These are phyloP conservation scores for Xylaria sp. DNA, from an alignment of 2,329 filamentous ascomycete species.

Conservation along the genomic window DNA sequence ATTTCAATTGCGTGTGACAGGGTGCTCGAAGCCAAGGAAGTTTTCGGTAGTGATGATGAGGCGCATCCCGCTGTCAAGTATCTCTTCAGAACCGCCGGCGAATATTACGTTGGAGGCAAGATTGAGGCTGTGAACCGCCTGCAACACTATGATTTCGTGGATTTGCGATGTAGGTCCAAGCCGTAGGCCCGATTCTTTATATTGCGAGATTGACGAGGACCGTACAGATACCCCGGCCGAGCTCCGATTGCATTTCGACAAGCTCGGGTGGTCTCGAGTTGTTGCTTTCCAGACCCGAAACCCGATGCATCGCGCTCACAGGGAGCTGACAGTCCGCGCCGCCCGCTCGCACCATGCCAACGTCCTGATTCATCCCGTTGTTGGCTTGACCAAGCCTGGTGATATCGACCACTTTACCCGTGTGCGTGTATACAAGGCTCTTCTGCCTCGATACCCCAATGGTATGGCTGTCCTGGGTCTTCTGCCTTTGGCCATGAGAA, in stretches of 20 bases:
- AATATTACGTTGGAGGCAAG: constrained; percentile 96
- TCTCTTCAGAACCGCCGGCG: constrained; percentile 80
- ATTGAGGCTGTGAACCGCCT: constrained; percentile 93
- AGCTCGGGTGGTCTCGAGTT: constrained; percentile 97
- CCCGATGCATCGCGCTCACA: constrained; percentile 98
- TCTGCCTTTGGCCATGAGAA: constrained; percentile 95
- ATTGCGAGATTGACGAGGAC: constrained; percentile 32
- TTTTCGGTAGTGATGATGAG: constrained; percentile 91
- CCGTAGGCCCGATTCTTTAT: neutral
- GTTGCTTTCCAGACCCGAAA: constrained; percentile 99
- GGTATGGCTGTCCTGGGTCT: constrained; percentile 98
- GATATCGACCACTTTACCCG: constrained; percentile 99
- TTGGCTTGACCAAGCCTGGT: constrained; percentile 97
- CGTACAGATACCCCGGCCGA: constrained; percentile 85
- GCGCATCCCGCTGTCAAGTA: constrained; percentile 94
- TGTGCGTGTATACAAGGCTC: constrained; percentile 97
- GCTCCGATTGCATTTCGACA: constrained; percentile 96
- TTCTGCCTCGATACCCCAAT: constrained; percentile 96
- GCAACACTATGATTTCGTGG: constrained; percentile 99
- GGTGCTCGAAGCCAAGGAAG: constrained; percentile 87
- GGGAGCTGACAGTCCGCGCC: constrained; percentile 96
- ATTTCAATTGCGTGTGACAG: constrained; percentile 55
- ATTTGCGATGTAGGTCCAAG: constrained; percentile 79
- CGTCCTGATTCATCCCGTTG: constrained; percentile 98
- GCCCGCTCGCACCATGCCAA: constrained; percentile 96